Percentiles rank a stretch among this genome's conserved stretches.
These are phyloP conservation scores for Neurospora hispaniola DNA, from an alignment of 495 filamentous ascomycete genomes.

Conservation along the genomic window DNA sequence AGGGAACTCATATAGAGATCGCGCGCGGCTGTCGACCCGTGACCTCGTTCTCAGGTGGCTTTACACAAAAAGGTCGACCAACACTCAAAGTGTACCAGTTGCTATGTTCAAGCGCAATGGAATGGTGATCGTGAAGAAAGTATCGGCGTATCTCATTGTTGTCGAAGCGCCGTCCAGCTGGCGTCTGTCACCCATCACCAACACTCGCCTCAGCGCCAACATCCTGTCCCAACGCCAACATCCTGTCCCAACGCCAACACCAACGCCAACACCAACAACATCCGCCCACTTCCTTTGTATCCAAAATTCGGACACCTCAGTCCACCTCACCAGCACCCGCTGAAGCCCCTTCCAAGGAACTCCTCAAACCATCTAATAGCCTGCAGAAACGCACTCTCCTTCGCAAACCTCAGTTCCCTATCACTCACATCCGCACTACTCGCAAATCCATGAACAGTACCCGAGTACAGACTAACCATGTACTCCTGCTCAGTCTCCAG, in stretches of 20 bases:
- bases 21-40: too few relatives aligned
- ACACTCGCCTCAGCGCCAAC: neutral
- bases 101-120: too few relatives aligned
- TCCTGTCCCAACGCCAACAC: neutral
- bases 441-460: constrained; percentile 60
- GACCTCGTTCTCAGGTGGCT: too few relatives aligned
- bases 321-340: neutral
- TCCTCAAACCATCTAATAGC: constrained; percentile 60
- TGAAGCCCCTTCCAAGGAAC: constrained; percentile 1
- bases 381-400: constrained; percentile 68
- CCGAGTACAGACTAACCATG: constrained; percentile 56
- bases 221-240: neutral
- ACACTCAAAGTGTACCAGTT: too few relatives aligned
- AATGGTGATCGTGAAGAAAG: too few relatives aligned
- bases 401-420: constrained; percentile 52
- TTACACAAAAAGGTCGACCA: too few relatives aligned
- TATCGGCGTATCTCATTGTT: neutral
- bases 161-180: neutral
- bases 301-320: neutral
- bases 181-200: neutral
- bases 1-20: too few relatives aligned
- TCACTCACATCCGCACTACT: constrained; percentile 51
- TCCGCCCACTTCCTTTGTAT: neutral
- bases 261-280: neutral
- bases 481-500: constrained; percentile 31